A percentile compares a stretch with the other conserved stretches of the same genome.
Evolutionary conservation across 108 stramenopile species (phyloP).

Genomic region (Cyclotella cryptica): DNA sequence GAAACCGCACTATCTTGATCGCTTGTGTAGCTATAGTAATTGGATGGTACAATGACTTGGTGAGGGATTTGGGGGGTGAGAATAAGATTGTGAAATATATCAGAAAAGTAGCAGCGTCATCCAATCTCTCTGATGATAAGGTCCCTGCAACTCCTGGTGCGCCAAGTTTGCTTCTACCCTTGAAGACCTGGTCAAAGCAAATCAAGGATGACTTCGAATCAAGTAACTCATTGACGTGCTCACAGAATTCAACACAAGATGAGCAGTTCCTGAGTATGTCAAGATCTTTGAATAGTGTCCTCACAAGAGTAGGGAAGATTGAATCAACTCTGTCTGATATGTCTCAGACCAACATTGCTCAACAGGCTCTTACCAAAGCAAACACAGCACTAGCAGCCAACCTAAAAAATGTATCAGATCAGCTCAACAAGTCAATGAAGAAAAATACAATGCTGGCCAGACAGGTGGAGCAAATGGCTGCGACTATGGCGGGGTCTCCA

Average conservation of each 20-base stretch:
- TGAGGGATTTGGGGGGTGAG: slow-evolving; percentile 6
- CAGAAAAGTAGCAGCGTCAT: slow-evolving; percentile 2
- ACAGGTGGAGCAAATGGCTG: not conserved
- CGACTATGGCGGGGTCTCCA: not conserved
- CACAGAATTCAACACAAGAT: not conserved
- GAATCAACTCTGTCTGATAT: not conserved
- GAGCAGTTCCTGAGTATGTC: not conserved
- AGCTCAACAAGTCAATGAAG: not conserved
- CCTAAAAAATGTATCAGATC: not conserved
- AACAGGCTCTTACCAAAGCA: not conserved
- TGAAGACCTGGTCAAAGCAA: slow-evolving; percentile 13
- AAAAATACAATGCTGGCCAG: not conserved
- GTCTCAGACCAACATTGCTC: not conserved
- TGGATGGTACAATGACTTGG: slow-evolving; percentile 9
- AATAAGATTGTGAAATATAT: slow-evolving; percentile 2
- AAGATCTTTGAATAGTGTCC: not conserved
- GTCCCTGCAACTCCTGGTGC: slow-evolving; percentile 3
- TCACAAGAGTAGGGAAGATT: not conserved
- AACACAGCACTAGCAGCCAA: not conserved
- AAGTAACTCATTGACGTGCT: not conserved
- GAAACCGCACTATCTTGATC: too few species aligned
- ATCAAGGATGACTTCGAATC: slow-evolving; percentile 6
- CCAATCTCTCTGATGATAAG: not conserved
- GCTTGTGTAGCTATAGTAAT: too few species aligned
- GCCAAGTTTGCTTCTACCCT: not conserved